phyloP scores from a whole-genome alignment of 371 early-diverging fungal genomes.

The Homolaphlyctis polyrhiza region DNA sequence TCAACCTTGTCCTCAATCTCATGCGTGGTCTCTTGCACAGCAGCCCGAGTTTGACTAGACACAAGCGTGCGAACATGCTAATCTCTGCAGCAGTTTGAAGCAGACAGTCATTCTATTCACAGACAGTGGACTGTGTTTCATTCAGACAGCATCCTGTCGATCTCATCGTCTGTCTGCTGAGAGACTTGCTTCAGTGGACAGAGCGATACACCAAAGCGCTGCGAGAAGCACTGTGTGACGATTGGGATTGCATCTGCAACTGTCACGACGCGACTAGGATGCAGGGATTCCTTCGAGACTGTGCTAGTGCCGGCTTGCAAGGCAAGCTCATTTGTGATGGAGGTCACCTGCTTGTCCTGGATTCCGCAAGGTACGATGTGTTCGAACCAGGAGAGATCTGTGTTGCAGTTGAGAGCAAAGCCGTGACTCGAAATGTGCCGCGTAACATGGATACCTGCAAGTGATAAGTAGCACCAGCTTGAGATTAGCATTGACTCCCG shows the following conservation, averaged over 20 bases:
- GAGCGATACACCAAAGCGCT: constrained; percentile 26
- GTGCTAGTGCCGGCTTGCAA: constrained; percentile 5
- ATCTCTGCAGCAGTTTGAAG: too few species aligned
- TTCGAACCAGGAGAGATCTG: constrained; percentile 78
- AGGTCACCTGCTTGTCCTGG: constrained; percentile 69
- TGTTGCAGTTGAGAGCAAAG: constrained; percentile 86
- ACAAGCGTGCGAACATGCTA: too few species aligned
- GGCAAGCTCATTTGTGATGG: constrained; percentile 53
- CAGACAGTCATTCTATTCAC: too few species aligned
- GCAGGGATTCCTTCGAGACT: too few species aligned
- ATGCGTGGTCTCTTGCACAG: too few species aligned
- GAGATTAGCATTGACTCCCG: background rate
- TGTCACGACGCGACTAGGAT: too few species aligned
- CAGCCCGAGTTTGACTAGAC: too few species aligned
- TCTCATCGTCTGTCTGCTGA: constrained; percentile 8
- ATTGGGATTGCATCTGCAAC: constrained; percentile 30
- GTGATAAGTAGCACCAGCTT: background rate
- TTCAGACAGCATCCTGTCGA: background rate
- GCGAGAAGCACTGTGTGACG: constrained; percentile 26
- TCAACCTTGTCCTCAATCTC: too few species aligned
- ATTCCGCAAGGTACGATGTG: constrained; percentile 92
- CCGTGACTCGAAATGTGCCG: constrained; percentile 91
- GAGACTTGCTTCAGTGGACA: constrained; percentile 18
- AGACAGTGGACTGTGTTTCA: too few species aligned
- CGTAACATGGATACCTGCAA: constrained; percentile 79